phyloP scores from a whole-genome alignment of 495 filamentous ascomycete genomes.

The Aspergillus carlsbadensis region DNA sequence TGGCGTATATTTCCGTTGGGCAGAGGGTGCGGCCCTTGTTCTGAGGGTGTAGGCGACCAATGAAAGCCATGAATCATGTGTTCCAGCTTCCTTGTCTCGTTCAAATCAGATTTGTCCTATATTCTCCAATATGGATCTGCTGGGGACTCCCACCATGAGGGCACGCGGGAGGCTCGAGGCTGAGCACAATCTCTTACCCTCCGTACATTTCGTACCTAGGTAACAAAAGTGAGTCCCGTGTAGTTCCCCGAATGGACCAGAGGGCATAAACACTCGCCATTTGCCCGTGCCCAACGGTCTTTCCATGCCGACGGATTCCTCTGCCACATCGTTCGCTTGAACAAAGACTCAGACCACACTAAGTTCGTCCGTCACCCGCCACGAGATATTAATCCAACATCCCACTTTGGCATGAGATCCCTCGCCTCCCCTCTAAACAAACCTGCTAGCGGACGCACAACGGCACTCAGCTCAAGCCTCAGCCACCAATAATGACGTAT shows the following conservation, averaged over 20 bases:
- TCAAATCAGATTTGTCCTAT: conserved; percentile 6
- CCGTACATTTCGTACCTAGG: conserved; percentile 30
- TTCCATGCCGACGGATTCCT: conserved; percentile 18
- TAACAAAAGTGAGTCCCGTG: conserved; percentile 30
- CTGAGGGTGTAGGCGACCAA: background rate
- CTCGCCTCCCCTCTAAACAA: conserved; percentile 18
- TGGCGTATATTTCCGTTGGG: conserved; percentile 13
- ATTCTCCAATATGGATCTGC: conserved; percentile 15
- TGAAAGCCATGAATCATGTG: background rate
- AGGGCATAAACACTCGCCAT: conserved; percentile 26
- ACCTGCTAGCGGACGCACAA: conserved; percentile 12
- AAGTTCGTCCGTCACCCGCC: conserved; percentile 6
- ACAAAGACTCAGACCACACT: conserved; percentile 13
- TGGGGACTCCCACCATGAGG: conserved; percentile 13
- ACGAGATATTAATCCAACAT: conserved; percentile 21
- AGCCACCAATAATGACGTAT: conserved; percentile 36
- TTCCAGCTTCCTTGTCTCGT: conserved; percentile 3
- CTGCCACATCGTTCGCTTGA: conserved; percentile 20
- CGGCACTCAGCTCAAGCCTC: conserved; percentile 5
- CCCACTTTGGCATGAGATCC: conserved; percentile 16
- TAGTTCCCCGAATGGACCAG: conserved; percentile 21
- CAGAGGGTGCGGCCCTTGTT: background rate
- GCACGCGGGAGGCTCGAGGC: conserved; percentile 21
- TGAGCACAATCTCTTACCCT: conserved; percentile 23
- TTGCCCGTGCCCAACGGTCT: conserved; percentile 15